Evolutionary conservation across 2,329 filamentous ascomycete species (phyloP), one percentile per base, ranked within the genome.

Genomic region (Alternaria sp.): DNA sequence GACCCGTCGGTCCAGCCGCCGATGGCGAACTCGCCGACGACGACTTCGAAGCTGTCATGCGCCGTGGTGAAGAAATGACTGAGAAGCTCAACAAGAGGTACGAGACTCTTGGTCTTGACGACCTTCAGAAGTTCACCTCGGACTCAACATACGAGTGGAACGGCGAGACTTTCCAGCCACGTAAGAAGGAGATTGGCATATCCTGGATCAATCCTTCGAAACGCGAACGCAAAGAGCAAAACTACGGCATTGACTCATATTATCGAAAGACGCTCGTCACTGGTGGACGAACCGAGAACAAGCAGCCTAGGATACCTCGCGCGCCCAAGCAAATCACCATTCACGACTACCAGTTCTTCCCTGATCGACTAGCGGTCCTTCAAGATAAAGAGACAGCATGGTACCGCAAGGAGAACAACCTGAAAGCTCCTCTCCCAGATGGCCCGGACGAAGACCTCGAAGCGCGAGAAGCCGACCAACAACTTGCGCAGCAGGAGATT

Each of bases 91-190:
- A 93, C 75, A 90, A 92, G 67, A 94, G 93, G 79, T 99, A 98
- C 72, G 95, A 98, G 78, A 96, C 97, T 77, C 88, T 99, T 41
- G 95, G 96, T 65, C 91, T 99, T 30, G 95, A 99, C 76, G 95
- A 99, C 69, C 81, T 99, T 43, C 95, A 99, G 76, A 98, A 98
- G 75, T 99, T 99, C 79, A 95, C 91, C 1, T 97, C 94, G 0
- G 95, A 99, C 72, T 97, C 93, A 55, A 94, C 96, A 0, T 99
- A 99, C 73, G 95, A 98, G 76, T 99, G 96, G 96, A 99, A 99
- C 66, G 95, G 95, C 47, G 90, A 98, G 80, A 94, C 94, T 72
- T 99, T 99, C 77, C 92, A 93, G 54, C 92, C 91, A 59, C 88
- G 90, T 18, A 81, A 81, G 75, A 96, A 96, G 82, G 93, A 96